These are phyloP conservation scores for Monosporascus sp. DNA, from an alignment of 2,329 filamentous ascomycete genomes.

Conservation along the genomic window DNA sequence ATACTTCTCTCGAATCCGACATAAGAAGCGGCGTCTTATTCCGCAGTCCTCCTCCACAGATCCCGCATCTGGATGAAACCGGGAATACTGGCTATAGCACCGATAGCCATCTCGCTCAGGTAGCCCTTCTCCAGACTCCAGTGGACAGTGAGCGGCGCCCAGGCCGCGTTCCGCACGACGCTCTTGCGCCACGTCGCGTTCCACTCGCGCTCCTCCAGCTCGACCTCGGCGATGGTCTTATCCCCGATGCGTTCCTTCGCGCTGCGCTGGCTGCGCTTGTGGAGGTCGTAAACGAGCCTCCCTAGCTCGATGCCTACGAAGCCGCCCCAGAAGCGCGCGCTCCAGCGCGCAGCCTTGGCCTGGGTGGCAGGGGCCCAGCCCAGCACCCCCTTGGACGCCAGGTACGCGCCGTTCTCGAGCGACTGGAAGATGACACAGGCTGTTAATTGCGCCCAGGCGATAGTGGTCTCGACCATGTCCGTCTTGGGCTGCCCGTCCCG, in stretches of 20 bases:
- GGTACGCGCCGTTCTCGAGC: constrained; percentile 78
- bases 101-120: constrained; percentile 53
- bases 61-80: constrained; percentile 26
- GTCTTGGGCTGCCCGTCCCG: constrained; percentile 19
- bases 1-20: too few relatives aligned
- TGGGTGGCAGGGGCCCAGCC: constrained; percentile 51
- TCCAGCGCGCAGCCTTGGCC: constrained; percentile 62
- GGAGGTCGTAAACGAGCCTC: constrained; percentile 50
- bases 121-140: constrained; percentile 69
- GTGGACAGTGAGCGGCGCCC: constrained; percentile 78
- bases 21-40: constrained; percentile 7
- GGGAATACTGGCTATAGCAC: constrained; percentile 46
- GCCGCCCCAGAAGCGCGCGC: constrained; percentile 72
- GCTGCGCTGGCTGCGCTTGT: constrained; percentile 28
- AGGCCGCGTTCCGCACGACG: constrained; percentile 65
- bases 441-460: constrained; percentile 65
- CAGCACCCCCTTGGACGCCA: constrained; percentile 68
- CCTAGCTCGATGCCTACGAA: constrained; percentile 74
- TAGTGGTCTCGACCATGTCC: constrained; percentile 38
- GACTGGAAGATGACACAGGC: constrained; percentile 67
- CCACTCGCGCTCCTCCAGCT: constrained; percentile 36
- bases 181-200: constrained; percentile 55
- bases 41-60: constrained; percentile 26
- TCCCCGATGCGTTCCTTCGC: constrained; percentile 37
- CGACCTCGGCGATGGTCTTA: constrained; percentile 28